A percentile compares a stretch with the other conserved stretches of the same genome.
Evolutionary conservation across 2,329 filamentous ascomycete species (phyloP).

Genomic region (Aschersonia sp.): DNA sequence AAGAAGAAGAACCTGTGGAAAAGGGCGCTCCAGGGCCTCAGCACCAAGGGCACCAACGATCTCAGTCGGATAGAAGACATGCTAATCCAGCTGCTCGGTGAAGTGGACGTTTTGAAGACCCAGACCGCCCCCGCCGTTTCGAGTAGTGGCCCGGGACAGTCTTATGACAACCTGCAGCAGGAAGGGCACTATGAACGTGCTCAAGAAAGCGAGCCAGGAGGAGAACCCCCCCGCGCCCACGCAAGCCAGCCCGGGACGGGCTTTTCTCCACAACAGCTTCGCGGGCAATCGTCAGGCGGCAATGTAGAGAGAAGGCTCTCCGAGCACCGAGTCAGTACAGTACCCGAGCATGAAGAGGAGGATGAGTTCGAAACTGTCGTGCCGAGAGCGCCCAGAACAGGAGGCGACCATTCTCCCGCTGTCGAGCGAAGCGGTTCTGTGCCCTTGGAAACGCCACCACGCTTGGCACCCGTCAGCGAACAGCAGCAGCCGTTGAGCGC

Average conservation of each 20-base stretch:
- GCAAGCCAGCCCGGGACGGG: slow-evolving; percentile 37
- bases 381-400: slow-evolving; percentile 18
- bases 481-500: slow-evolving; percentile 38
- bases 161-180: slow-evolving; percentile 53
- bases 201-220: slow-evolving; percentile 71
- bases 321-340: slow-evolving; percentile 78
- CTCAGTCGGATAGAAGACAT: slow-evolving; percentile 79
- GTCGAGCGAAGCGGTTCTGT: slow-evolving; percentile 37
- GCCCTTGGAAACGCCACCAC: slow-evolving; percentile 44
- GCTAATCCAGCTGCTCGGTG: slow-evolving; percentile 80
- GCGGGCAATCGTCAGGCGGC: slow-evolving; percentile 23
- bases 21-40: slow-evolving; percentile 80
- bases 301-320: slow-evolving; percentile 43
- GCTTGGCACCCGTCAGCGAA: slow-evolving; percentile 25
- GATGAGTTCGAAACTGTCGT: slow-evolving; percentile 38
- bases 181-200: slow-evolving; percentile 52
- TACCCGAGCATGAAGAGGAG: slow-evolving; percentile 67
- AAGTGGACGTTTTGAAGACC: slow-evolving; percentile 72
- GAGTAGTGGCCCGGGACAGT: slow-evolving; percentile 38
- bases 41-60: slow-evolving; percentile 76
- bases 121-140: slow-evolving; percentile 30
- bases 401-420: slow-evolving; percentile 40
- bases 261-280: slow-evolving; percentile 13
- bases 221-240: slow-evolving; percentile 53
- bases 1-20: slow-evolving; percentile 94